Percentiles rank a stretch among this genome's conserved stretches.
These are phyloP conservation scores for Russula lepida DNA, from an alignment of 768 basidiomycete genomes.

Conservation along the genomic window DNA sequence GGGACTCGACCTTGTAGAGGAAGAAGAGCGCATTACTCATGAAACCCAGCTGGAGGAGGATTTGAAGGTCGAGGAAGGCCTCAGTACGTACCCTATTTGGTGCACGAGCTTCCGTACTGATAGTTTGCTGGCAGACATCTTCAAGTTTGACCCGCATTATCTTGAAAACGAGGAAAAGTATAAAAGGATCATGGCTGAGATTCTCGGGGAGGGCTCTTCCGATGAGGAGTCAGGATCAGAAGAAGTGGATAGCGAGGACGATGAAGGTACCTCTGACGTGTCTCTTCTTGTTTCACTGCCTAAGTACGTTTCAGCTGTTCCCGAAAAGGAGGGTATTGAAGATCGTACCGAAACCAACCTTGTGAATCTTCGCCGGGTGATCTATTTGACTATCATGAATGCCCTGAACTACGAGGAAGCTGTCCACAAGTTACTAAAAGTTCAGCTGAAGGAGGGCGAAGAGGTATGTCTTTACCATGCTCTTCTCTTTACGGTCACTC, in stretches of 20 bases:
- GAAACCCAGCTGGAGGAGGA: constrained; percentile 88
- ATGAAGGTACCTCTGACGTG: constrained; percentile 34
- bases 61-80: constrained; percentile 85
- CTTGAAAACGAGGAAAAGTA: constrained; percentile 92
- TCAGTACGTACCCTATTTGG: constrained; percentile 55
- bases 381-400: constrained; percentile 99
- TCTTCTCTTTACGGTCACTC: not conserved
- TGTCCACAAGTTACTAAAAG: constrained; percentile 93
- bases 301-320: constrained; percentile 41
- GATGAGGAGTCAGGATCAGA: constrained; percentile 59
- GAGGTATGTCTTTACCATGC: constrained; percentile 50
- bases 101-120: not conserved
- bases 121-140: constrained; percentile 56
- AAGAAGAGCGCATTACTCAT: constrained; percentile 97
- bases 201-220: constrained; percentile 81
- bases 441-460: constrained; percentile 85
- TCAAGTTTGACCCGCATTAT: constrained; percentile 88
- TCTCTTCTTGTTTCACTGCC: not conserved
- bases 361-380: constrained; percentile 86
- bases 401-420: constrained; percentile 98
- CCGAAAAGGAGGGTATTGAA: constrained; percentile 82
- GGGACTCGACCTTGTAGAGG: constrained; percentile 92
- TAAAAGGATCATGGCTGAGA: constrained; percentile 83
- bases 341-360: constrained; percentile 94
- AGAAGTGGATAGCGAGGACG: constrained; percentile 48